Evolutionary conservation across 768 basidiomycete genomes (phyloP).

Genomic region (Podaxis rugospora): DNA sequence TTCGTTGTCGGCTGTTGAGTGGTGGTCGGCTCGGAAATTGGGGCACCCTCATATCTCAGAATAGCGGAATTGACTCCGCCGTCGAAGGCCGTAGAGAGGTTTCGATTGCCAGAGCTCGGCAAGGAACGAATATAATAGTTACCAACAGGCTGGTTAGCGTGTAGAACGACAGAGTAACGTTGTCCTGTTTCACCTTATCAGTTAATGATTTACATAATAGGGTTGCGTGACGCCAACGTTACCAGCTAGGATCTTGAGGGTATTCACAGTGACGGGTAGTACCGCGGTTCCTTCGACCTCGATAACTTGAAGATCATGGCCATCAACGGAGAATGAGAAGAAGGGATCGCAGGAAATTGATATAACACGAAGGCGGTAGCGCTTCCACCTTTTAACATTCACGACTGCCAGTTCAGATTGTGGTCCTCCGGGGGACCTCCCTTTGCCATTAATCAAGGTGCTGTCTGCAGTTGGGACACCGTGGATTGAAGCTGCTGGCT

Average conservation of each 20-base stretch:
- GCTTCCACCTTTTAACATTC: slow-evolving; percentile 30
- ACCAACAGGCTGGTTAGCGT: slow-evolving; percentile 34
- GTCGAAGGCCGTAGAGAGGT: slow-evolving; percentile 22
- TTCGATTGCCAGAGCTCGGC: slow-evolving; percentile 18
- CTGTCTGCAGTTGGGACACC: slow-evolving; percentile 19
- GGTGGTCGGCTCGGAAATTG: slow-evolving; percentile 33
- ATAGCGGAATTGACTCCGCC: slow-evolving; percentile 41
- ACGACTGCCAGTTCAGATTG: slow-evolving; percentile 28
- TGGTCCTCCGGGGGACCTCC: slow-evolving; percentile 35
- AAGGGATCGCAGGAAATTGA: slow-evolving; percentile 39
- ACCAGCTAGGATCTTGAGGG: slow-evolving; percentile 35
- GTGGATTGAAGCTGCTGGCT: slow-evolving; percentile 12
- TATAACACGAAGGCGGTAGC: slow-evolving; percentile 51
- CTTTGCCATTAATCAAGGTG: slow-evolving; percentile 43
- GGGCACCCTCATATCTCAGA: slow-evolving; percentile 42
- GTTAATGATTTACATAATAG: slow-evolving; percentile 28
- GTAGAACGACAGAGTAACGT: slow-evolving; percentile 39
- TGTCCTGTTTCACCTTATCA: slow-evolving; percentile 25
- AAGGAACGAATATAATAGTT: slow-evolving; percentile 54
- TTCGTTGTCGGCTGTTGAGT: slow-evolving; percentile 13
- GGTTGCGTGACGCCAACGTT: slow-evolving; percentile 29
- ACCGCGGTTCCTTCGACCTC: slow-evolving; percentile 34
- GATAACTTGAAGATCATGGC: slow-evolving; percentile 34
- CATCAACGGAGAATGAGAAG: slow-evolving; percentile 35
- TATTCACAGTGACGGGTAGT: slow-evolving; percentile 28